Base-by-base conservation (phyloP, 139 green algal species). In the Trebouxia sp. region DNA sequence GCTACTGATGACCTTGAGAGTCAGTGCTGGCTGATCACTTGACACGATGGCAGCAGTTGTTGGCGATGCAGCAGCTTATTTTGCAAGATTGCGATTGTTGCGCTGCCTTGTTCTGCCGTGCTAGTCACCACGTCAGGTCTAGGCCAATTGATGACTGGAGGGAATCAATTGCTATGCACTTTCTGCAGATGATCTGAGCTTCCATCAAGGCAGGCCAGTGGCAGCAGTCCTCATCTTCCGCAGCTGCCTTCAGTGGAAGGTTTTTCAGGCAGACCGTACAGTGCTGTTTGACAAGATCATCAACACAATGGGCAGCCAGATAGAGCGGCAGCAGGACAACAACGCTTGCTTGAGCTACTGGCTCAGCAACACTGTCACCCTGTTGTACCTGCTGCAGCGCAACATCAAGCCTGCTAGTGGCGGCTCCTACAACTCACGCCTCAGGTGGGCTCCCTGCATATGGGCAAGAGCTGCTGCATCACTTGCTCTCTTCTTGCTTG, bases 261-360 rank as follows among this genome's bases (percentile, higher is more conserved):
- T 87, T 28, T 96, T 98, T 83, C 89, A 96, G 88, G 91, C 92
- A 1, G 97, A 99, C 86, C 92, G 95, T 80, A 99, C 95, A 24
- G 88, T 88, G 37, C 84, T 99, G 22, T 99, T 99, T 83, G 97
- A 99, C 85, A 80, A 89, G 78, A 97, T 99, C 90, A 98, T 98
- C 72, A 84, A 89, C 30, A 87, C 91, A n/a, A 97, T 98, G 74
- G 91, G 91, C 65, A 80, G 76, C 5, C 91, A 90, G 81, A 94
- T 98, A 75, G 93, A 98, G 87, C 74, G 84, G 45, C 89, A 95
- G 76, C 91, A 96, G 80, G 94, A 98, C 48, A 91, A 97, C 88
- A 97, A 98, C 82, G 88, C 83, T 22, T 87, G 85, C 81, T 89
- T 99, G 9, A 82, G 90, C 45, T 99, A 98, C 91, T 99, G 97